Percentiles rank a stretch among this genome's conserved stretches.
phyloP scores from a whole-genome alignment of 2,329 filamentous ascomycete species.

The Eutypa lata region DNA sequence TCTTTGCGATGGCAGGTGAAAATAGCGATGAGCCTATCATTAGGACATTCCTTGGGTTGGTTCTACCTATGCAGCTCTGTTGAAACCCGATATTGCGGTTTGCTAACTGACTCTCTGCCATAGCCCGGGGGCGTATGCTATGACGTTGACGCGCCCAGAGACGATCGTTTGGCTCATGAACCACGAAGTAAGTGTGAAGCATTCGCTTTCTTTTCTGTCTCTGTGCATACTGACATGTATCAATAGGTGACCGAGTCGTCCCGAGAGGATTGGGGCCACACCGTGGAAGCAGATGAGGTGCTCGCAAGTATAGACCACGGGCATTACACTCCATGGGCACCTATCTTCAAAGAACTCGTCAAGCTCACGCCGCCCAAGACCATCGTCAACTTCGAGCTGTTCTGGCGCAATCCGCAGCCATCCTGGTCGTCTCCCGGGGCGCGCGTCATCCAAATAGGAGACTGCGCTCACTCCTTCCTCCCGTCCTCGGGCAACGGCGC shows the following conservation, averaged over 20 bases:
- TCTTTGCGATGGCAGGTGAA: conserved; percentile 39
- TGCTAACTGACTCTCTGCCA: conserved; percentile 14
- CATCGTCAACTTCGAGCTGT: conserved; percentile 38
- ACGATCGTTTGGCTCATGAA: conserved; percentile 38
- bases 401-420: conserved; percentile 38
- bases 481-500: conserved; percentile 40
- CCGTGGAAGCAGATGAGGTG: conserved; percentile 32
- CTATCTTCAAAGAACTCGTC: conserved; percentile 32
- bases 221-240: conserved; percentile 5
- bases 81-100: neutral
- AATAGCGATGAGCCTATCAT: conserved; percentile 40
- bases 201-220: too few relatives aligned
- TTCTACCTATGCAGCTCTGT: conserved; percentile 26
- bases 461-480: conserved; percentile 39
- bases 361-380: conserved; percentile 28
- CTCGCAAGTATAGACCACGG: conserved; percentile 34
- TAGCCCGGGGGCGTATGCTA: conserved; percentile 38
- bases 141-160: conserved; percentile 30
- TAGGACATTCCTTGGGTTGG: conserved; percentile 44
- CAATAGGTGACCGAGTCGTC: conserved; percentile 32
- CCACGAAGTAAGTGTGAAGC: conserved; percentile 27
- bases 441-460: conserved; percentile 35
- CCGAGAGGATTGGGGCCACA: conserved; percentile 35
- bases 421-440: conserved; percentile 33
- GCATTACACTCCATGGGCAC: conserved; percentile 27